phyloP scores from a whole-genome alignment of 2,329 filamentous ascomycete genomes.

The Mycosphaerella arachidis region DNA sequence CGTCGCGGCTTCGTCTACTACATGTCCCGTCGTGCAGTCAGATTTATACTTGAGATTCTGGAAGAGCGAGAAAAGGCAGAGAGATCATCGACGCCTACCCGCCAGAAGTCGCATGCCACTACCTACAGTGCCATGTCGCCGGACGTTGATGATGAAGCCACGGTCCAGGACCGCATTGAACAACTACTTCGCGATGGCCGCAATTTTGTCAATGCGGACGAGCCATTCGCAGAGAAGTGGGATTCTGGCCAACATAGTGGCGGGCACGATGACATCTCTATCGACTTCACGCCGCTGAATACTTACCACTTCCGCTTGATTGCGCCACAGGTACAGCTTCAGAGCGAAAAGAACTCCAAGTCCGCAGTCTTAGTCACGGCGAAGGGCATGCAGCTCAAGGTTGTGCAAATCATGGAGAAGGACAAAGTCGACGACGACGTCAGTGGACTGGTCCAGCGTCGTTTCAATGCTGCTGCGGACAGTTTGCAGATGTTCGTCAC shows the following conservation, averaged over 20 bases:
- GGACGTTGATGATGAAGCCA: constrained; percentile 56
- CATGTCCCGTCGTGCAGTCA: constrained; percentile 88
- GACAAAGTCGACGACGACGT: constrained; percentile 86
- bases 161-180: constrained; percentile 79
- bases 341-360: constrained; percentile 97
- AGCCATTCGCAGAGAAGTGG: constrained; percentile 47
- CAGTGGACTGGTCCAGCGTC: constrained; percentile 88
- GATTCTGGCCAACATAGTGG: constrained; percentile 13
- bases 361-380: constrained; percentile 94
- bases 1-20: constrained; percentile 96
- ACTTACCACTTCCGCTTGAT: constrained; percentile 93
- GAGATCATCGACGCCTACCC: constrained; percentile 22
- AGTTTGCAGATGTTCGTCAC: constrained; percentile 98
- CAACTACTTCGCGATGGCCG: constrained; percentile 80
- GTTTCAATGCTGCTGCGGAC: constrained; percentile 93
- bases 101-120: constrained; percentile 26
- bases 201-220: constrained; percentile 72
- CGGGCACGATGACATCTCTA: constrained; percentile 65
- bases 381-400: constrained; percentile 97
- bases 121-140: constrained; percentile 31
- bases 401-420: constrained; percentile 97
- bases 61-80: constrained; percentile 84
- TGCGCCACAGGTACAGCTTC: constrained; percentile 93
- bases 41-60: constrained; percentile 96
- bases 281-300: constrained; percentile 85